Conservation (phyloP, 129 eudicot species). For the Oenanthe sinensis region DNA sequence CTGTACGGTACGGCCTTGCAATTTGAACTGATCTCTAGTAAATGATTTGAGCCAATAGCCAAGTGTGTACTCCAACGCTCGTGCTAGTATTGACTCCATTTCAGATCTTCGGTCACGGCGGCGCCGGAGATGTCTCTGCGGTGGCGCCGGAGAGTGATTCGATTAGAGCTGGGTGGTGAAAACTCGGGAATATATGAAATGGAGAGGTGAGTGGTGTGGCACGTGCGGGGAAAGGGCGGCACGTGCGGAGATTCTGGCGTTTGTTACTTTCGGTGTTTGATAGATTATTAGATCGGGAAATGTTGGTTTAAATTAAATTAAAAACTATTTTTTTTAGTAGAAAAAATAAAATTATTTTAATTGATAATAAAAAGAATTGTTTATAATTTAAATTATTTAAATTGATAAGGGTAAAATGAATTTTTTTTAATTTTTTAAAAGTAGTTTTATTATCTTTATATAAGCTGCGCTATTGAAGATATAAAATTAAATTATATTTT, state of each 20-base stretch:
- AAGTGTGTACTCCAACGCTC: conserved; percentile 87
- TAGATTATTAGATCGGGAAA: neutral
- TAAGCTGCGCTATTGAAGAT: too few relatives aligned
- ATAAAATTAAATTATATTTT: too few relatives aligned
- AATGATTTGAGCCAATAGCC: conserved; percentile 97
- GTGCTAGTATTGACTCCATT: conserved; percentile 89
- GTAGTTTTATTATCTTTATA: too few relatives aligned
- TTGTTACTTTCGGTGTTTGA: neutral
- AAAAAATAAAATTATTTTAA: too few relatives aligned
- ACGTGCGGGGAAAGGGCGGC: neutral
- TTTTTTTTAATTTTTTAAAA: too few relatives aligned
- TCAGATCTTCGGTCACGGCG: neutral
- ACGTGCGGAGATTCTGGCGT: neutral
- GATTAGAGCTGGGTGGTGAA: too few relatives aligned
- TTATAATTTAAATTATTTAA: too few relatives aligned
- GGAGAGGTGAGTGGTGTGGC: neutral
- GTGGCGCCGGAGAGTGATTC: neutral
- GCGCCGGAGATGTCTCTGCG: neutral
- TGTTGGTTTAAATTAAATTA: neutral
- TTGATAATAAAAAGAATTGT: too few relatives aligned
- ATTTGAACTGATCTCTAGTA: conserved; percentile 90
- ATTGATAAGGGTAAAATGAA: too few relatives aligned
- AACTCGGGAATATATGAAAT: too few relatives aligned
- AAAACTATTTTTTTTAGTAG: too few relatives aligned
- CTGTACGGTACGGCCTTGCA: conserved; percentile 84